Evolutionary conservation across 1,139 yeast genomes (phyloP), one percentile per base, ranked within the genome.

Genomic region (Fermentozyma sake): DNA sequence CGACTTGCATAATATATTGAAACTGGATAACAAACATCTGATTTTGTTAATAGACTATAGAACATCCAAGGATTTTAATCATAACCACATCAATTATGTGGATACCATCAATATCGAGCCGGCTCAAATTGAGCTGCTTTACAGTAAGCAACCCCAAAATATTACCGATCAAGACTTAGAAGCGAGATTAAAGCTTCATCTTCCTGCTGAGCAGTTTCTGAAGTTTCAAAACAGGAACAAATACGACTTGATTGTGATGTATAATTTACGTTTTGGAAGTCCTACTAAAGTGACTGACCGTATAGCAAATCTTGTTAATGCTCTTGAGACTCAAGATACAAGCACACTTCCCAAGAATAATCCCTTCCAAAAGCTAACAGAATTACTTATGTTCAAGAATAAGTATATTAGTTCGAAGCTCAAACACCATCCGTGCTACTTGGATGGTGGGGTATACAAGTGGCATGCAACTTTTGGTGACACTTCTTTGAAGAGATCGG

Each of bases 101-200:
- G 70, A 79, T 26, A 52, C 79, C 6, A 68, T 83, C 11, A 81
- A 87, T 47, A 70, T 86, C 9, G 94, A 83, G 32, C 95, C 95
- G 0, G 57, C 73, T 4, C 61, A 76, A 5, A 43, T 61, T 3
- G 34, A 33, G 4, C 38, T 43, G 18, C 27, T 61, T 8, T 24
- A 39, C 4, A 41, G 30, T 16, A 54, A 72, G 20, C 52, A 67
- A 15, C 51, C 58, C 3, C 55, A 58, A 6, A 61, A 40, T 5
- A 46, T 69, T 37, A 64, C 69, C 2, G 89, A 80, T 42, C 60
- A 55, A 28, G 85, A 79, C 30, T 51, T 86, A 16, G 83, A 79
- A 41, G 71, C 66, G 19, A 56, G 72, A 18, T 60, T 89, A 14
- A 58, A 72, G 20, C 52, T 75, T 18, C 63, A 67, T 5, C 58